phyloP scores from a whole-genome alignment of 192 early-diverging fungal genomes.

The Paraglomus brasilianum region DNA sequence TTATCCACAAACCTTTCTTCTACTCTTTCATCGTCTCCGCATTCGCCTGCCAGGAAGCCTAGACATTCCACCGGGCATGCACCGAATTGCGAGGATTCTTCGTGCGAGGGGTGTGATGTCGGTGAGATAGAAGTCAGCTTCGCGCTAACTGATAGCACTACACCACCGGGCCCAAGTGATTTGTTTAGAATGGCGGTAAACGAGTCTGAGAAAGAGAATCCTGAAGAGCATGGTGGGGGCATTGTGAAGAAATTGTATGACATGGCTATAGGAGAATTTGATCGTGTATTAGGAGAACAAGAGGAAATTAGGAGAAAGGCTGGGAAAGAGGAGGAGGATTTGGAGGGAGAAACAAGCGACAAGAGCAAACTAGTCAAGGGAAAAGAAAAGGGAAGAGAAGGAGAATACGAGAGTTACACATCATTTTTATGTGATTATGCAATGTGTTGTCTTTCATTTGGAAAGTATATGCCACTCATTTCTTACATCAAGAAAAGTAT shows the following conservation, averaged over 20 bases:
- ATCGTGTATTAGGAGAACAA: conserved; percentile 31
- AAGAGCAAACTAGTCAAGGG: not conserved
- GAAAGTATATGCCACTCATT: conserved; percentile 1
- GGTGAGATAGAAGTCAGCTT: conserved; percentile 54
- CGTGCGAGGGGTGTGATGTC: conserved; percentile 54
- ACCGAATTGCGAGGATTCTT: conserved; percentile 46
- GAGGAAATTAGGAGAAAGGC: conserved; percentile 31
- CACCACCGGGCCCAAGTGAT: conserved; percentile 33
- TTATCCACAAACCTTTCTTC: too few species aligned
- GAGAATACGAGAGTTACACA: not conserved
- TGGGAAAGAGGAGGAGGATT: not conserved
- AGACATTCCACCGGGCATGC: conserved; percentile 31
- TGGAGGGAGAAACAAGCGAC: not conserved
- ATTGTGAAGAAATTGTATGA: conserved; percentile 43
- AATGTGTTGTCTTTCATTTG: conserved; percentile 12
- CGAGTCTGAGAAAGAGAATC: conserved; percentile 33
- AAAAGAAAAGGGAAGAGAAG: not conserved
- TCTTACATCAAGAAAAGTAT: not conserved
- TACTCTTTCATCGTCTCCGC: too few species aligned
- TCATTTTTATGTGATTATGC: not conserved
- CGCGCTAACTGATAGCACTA: conserved; percentile 32
- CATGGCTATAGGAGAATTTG: conserved; percentile 51
- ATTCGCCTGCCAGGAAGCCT: too few species aligned
- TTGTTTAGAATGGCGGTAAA: conserved; percentile 53
- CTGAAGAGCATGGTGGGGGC: conserved; percentile 22